Conservation (phyloP, 306 rosid species). For the Calophaca sinica region DNA sequence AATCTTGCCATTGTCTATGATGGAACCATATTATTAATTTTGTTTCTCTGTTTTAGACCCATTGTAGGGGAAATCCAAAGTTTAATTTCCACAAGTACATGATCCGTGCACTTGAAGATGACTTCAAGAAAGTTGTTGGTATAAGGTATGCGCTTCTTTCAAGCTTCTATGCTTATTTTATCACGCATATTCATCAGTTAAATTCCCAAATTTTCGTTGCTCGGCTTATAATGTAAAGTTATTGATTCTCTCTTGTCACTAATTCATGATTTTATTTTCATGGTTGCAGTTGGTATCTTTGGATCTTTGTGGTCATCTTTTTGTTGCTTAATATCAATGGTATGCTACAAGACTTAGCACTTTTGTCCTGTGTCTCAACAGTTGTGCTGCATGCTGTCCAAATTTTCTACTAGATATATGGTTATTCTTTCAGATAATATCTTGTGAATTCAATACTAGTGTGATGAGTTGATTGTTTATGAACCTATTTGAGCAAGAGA, state of each 20-base stretch:
- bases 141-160: conserved; percentile 67
- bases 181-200: conserved; percentile 3
- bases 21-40: neutral
- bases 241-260: conserved; percentile 25
- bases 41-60: conserved; percentile 64
- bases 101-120: conserved; percentile 93
- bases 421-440: too few relatives aligned
- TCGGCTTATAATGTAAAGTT: neutral
- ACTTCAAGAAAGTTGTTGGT: conserved; percentile 87
- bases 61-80: conserved; percentile 74
- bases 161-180: conserved; percentile 37
- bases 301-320: conserved; percentile 87
- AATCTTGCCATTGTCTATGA: neutral
- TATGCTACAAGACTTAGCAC: conserved; percentile 38
- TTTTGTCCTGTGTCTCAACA: conserved; percentile 7
- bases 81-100: conserved; percentile 88
- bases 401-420: neutral
- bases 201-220: conserved; percentile 1
- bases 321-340: conserved; percentile 80
- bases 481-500: too few relatives aligned
- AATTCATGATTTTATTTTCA: conserved; percentile 30
- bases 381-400: neutral
- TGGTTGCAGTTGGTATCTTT: conserved; percentile 87
- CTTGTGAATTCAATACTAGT: too few relatives aligned
- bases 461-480: too few relatives aligned